Evolutionary conservation across 768 basidiomycete species (phyloP).

Genomic region (Mycena alexandri): DNA sequence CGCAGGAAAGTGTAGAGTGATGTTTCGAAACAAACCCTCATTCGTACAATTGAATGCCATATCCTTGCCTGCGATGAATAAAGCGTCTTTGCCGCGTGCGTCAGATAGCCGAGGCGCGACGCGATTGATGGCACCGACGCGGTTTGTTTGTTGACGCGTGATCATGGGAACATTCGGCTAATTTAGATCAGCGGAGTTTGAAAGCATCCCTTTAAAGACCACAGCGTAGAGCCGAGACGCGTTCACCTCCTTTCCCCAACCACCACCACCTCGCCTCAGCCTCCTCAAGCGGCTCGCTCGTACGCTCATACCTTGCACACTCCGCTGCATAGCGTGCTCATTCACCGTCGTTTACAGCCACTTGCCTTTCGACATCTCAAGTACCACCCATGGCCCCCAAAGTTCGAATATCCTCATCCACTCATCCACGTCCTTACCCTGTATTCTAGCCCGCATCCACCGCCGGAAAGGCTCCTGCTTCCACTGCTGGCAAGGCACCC

Average conservation of each 20-base stretch:
- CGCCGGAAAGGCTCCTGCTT: conserved; percentile 81
- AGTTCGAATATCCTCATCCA: conserved; percentile 31
- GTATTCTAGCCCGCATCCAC: conserved; percentile 70
- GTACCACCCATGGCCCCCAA: conserved; percentile 52
- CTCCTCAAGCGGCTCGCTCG: conserved; percentile 14
- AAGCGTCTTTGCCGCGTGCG: neutral
- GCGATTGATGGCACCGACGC: conserved; percentile 9
- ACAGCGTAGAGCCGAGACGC: conserved; percentile 17
- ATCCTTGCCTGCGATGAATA: too few relatives aligned
- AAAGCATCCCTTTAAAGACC: conserved; percentile 23
- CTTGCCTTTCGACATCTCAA: conserved; percentile 31
- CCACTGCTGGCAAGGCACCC: conserved; percentile 75
- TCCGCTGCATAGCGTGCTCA: conserved; percentile 18
- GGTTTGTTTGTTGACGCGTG: conserved; percentile 18
- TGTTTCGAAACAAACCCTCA: neutral
- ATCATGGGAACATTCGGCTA: conserved; percentile 22
- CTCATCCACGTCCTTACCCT: neutral
- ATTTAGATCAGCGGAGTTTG: conserved; percentile 28
- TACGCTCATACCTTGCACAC: conserved; percentile 8
- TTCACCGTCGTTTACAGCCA: conserved; percentile 14
- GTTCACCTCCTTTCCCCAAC: conserved; percentile 26
- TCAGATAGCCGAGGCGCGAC: conserved; percentile 14
- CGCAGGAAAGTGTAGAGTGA: conserved; percentile 40
- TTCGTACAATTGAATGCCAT: too few relatives aligned
- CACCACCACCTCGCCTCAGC: conserved; percentile 31